These are phyloP conservation scores for Auricularia auricula-judae DNA, from an alignment of 768 basidiomycete genomes.

Conservation along the genomic window DNA sequence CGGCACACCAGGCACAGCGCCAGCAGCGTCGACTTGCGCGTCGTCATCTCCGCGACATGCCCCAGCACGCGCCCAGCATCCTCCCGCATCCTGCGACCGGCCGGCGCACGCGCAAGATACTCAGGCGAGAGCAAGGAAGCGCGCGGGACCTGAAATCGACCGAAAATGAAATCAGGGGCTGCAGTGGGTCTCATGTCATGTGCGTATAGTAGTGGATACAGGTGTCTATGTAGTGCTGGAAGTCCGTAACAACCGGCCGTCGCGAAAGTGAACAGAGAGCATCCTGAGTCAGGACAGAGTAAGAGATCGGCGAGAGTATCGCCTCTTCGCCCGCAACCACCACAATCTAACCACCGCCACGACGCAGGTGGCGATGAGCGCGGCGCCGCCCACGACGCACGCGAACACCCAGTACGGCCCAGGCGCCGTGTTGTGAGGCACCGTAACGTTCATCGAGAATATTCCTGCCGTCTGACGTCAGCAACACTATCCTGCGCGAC, in stretches of 20 bases:
- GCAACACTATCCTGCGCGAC: neutral
- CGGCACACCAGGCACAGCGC: neutral
- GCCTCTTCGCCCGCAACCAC: conserved; percentile 47
- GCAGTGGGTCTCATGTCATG: neutral
- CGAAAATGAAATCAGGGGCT: neutral
- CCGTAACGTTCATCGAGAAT: conserved; percentile 52
- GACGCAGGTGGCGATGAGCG: conserved; percentile 35
- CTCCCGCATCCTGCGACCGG: neutral
- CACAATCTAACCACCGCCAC: conserved; percentile 44
- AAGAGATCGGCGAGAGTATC: conserved; percentile 9
- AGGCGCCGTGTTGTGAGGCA: conserved; percentile 42
- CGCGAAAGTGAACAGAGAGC: neutral
- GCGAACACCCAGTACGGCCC: conserved; percentile 37
- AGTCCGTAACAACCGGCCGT: neutral
- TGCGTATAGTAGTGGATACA: neutral
- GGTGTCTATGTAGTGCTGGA: neutral
- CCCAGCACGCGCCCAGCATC: neutral
- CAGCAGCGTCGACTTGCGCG: neutral
- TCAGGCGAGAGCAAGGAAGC: neutral
- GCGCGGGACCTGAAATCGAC: neutral
- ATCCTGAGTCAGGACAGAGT: neutral
- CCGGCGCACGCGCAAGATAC: neutral
- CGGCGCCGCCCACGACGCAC: conserved; percentile 35
- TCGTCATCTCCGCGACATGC: neutral
- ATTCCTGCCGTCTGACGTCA: conserved; percentile 32